Evolutionary conservation across 768 basidiomycete species (phyloP).

Genomic region (Rubroboletus satanas): DNA sequence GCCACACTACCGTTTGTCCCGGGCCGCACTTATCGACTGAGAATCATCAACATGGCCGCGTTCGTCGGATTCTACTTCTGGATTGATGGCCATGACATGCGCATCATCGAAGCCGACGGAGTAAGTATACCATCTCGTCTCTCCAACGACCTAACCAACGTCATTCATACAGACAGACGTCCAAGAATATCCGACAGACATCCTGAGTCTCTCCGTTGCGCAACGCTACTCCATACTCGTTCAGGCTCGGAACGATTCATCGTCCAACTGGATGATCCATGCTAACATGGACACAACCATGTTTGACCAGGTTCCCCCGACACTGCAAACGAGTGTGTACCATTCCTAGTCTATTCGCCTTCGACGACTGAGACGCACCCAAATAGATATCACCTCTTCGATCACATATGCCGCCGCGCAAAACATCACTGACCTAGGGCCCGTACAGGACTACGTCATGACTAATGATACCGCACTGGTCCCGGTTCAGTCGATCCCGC

Average conservation of each 20-base stretch:
- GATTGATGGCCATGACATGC: constrained; percentile 87
- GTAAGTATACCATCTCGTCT: constrained; percentile 39
- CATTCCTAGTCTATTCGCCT: background rate
- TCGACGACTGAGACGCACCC: background rate
- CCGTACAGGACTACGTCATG: constrained; percentile 54
- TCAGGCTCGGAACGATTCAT: constrained; percentile 81
- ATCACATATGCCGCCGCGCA: constrained; percentile 67
- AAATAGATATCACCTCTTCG: constrained; percentile 74
- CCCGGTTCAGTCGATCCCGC: constrained; percentile 52
- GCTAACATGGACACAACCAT: constrained; percentile 87
- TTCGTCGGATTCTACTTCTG: constrained; percentile 79
- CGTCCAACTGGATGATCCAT: constrained; percentile 83
- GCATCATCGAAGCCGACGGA: constrained; percentile 79
- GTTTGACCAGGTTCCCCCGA: constrained; percentile 79
- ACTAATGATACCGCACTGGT: constrained; percentile 67
- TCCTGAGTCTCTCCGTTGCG: constrained; percentile 74
- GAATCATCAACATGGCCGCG: constrained; percentile 80
- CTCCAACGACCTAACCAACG: background rate
- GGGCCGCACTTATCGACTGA: constrained; percentile 87
- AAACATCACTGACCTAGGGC: constrained; percentile 48
- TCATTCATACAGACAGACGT: constrained; percentile 60
- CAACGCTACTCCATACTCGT: constrained; percentile 94
- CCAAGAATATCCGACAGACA: constrained; percentile 66
- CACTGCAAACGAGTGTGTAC: constrained; percentile 67
- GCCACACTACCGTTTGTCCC: constrained; percentile 76